These are phyloP conservation scores for Pseudogymnoascus sp. DNA, from an alignment of 2,329 filamentous ascomycete species.

Conservation along the genomic window DNA sequence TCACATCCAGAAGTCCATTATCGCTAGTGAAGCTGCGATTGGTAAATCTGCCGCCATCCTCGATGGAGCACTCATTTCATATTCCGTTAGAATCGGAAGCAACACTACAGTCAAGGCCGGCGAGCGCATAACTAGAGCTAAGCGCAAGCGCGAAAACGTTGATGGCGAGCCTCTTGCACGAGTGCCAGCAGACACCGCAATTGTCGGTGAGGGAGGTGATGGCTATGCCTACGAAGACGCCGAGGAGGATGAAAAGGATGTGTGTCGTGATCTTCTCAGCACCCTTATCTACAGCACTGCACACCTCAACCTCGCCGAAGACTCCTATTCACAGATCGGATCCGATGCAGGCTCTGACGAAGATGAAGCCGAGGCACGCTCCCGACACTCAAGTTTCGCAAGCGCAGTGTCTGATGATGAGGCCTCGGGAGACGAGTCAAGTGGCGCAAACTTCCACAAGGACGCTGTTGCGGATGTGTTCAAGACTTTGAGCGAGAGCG, in stretches of 20 bases:
- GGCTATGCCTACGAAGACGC: slow-evolving; percentile 59
- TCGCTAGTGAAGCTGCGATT: slow-evolving; percentile 64
- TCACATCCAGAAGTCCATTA: slow-evolving; percentile 60
- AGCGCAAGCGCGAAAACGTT: slow-evolving; percentile 30
- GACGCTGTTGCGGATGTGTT: slow-evolving; percentile 83
- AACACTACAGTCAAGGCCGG: slow-evolving; percentile 36
- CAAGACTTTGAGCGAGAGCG: slow-evolving; percentile 68
- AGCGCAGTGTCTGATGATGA: slow-evolving; percentile 61
- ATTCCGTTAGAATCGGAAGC: slow-evolving; percentile 63
- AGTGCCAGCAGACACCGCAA: slow-evolving; percentile 36
- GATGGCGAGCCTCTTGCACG: slow-evolving; percentile 17
- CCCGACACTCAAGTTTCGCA: slow-evolving; percentile 61
- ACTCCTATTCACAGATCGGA: slow-evolving; percentile 57
- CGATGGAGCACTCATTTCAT: slow-evolving; percentile 70
- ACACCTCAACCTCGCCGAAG: slow-evolving; percentile 33
- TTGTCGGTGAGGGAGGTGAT: slow-evolving; percentile 50
- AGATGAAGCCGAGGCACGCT: slow-evolving; percentile 33
- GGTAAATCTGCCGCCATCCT: slow-evolving; percentile 63
- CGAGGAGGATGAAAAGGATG: slow-evolving; percentile 49
- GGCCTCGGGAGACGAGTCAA: slow-evolving; percentile 29
- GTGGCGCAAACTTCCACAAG: slow-evolving; percentile 63
- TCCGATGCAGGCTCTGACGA: slow-evolving; percentile 36
- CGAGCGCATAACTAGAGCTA: slow-evolving; percentile 34
- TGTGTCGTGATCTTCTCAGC: slow-evolving; percentile 46
- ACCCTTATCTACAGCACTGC: slow-evolving; percentile 28